Conservation (phyloP, 2,329 filamentous ascomycete genomes). For the Lasiodiplodia sp. region DNA sequence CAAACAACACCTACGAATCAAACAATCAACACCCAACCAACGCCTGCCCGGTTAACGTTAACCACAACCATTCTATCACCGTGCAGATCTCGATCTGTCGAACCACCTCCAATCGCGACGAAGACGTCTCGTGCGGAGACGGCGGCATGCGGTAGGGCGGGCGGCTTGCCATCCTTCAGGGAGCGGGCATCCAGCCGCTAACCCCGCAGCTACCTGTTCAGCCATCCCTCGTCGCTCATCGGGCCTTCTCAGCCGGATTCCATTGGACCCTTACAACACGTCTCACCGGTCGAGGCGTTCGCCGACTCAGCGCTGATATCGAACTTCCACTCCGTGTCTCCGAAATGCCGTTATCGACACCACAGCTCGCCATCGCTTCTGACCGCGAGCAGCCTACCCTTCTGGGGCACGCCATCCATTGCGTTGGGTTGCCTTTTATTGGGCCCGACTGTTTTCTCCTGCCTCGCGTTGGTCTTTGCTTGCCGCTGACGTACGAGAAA, state of each 20-base stretch:
- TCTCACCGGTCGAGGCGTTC: too few species aligned
- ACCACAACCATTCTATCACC: background rate
- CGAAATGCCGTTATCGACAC: too few species aligned
- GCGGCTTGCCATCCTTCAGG: background rate
- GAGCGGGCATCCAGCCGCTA: slow-evolving; percentile 9
- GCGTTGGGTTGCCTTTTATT: background rate
- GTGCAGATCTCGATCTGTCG: slow-evolving; percentile 1
- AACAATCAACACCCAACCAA: background rate
- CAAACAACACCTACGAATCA: slow-evolving; percentile 4
- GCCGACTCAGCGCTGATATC: too few species aligned
- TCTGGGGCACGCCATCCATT: background rate
- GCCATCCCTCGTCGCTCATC: background rate
- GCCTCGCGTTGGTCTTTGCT: background rate
- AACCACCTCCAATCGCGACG: background rate
- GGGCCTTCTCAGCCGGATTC: background rate
- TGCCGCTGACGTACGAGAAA: background rate
- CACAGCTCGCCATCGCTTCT: too few species aligned
- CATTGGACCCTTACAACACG: too few species aligned
- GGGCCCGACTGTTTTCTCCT: background rate
- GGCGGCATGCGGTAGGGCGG: background rate
- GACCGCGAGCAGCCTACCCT: too few species aligned
- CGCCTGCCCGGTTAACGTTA: background rate
- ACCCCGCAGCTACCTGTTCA: slow-evolving; percentile 4
- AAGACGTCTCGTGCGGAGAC: background rate
- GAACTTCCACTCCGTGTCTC: too few species aligned